These are phyloP conservation scores for Lipomyces spencermartinsiae DNA, from an alignment of 805 yeast species.

Conservation along the genomic window DNA sequence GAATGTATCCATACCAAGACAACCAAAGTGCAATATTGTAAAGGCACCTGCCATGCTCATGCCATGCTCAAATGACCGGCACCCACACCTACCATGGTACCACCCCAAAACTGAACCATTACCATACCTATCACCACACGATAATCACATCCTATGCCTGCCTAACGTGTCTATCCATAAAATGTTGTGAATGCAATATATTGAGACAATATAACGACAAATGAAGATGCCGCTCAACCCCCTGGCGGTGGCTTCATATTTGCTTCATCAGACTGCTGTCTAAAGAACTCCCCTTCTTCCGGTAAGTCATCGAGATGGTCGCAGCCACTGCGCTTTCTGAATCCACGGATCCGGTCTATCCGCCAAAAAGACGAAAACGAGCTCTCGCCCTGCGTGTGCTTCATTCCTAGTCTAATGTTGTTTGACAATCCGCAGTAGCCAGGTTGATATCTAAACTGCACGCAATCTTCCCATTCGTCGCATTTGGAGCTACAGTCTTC, in stretches of 20 bases:
- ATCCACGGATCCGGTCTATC: constrained; percentile 44
- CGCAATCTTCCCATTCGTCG: constrained; percentile 39
- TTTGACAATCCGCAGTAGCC: constrained; percentile 22
- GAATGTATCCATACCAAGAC: too few species aligned
- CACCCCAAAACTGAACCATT: background rate
- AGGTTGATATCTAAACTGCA: constrained; percentile 30
- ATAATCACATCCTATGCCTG: background rate
- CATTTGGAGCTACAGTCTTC: constrained; percentile 30
- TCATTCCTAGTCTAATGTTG: constrained; percentile 27
- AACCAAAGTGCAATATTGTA: too few species aligned
- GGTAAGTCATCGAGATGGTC: constrained; percentile 31
- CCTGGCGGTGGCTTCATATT: background rate
- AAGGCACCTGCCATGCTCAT: too few species aligned
- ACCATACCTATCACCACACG: too few species aligned
- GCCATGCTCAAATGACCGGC: background rate
- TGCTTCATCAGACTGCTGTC: background rate
- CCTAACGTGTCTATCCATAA: background rate
- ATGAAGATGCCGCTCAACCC: background rate
- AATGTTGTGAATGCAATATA: background rate
- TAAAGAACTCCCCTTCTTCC: constrained; percentile 20
- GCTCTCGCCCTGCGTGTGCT: constrained; percentile 23
- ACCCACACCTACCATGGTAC: background rate
- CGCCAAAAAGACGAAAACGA: constrained; percentile 45
- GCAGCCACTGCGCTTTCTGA: constrained; percentile 40
- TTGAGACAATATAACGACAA: background rate